Percentiles rank a stretch among this genome's conserved stretches.
phyloP scores from a whole-genome alignment of 2,329 filamentous ascomycete genomes.

The Scopulariopsis brevicaulis region DNA sequence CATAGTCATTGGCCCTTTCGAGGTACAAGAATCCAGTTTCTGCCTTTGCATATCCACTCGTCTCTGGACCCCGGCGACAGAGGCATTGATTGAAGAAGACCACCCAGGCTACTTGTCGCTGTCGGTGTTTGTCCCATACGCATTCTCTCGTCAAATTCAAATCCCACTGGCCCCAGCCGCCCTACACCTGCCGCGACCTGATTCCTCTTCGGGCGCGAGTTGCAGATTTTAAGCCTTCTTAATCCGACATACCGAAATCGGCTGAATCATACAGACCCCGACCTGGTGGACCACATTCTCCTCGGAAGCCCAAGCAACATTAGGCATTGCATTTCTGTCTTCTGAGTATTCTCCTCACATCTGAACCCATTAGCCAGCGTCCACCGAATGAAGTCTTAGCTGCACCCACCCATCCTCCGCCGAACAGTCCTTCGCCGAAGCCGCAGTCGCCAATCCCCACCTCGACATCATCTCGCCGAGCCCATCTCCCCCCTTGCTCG shows the following conservation, averaged over 20 bases:
- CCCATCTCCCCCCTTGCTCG: background rate
- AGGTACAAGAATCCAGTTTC: no score
- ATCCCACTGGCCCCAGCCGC: background rate
- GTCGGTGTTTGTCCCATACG: background rate
- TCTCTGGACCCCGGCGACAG: background rate
- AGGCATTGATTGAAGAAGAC: background rate
- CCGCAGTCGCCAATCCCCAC: background rate
- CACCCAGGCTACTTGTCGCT: background rate
- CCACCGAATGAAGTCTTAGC: no score
- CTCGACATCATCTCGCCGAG: background rate
- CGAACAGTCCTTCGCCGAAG: no score
- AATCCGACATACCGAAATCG: slow-evolving; percentile 1
- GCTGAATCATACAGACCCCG: background rate
- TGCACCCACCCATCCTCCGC: no score
- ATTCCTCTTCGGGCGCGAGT: background rate
- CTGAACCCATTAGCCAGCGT: no score
- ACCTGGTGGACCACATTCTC: background rate
- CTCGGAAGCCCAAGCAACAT: background rate
- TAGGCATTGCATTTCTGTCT: background rate
- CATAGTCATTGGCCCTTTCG: no score
- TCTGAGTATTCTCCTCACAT: no score
- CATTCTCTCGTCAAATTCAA: background rate
- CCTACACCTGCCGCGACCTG: background rate
- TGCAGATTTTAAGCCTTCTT: background rate
- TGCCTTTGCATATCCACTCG: background rate